These are phyloP conservation scores for Ashbya aceris DNA, from an alignment of 1,139 yeast genomes.

Conservation along the genomic window DNA sequence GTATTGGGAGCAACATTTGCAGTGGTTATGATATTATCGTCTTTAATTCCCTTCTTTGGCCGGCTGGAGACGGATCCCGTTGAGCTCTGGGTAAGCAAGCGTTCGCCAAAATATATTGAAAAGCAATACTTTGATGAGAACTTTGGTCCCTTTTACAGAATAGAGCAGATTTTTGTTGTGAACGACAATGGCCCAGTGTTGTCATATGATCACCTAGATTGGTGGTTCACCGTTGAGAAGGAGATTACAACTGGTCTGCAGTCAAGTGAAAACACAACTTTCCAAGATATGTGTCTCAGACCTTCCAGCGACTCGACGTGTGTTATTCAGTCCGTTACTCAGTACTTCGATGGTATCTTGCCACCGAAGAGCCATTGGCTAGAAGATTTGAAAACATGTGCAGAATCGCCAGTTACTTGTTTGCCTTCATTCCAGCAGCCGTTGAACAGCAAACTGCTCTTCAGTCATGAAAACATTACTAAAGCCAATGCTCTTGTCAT, in stretches of 20 bases:
- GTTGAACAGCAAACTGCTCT: constrained; percentile 56
- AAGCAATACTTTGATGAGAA: constrained; percentile 62
- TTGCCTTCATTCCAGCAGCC: constrained; percentile 90
- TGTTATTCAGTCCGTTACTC: constrained; percentile 84
- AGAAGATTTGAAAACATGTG: constrained; percentile 45
- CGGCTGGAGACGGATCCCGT: constrained; percentile 72
- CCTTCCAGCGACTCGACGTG: constrained; percentile 69
- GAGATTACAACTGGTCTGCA: constrained; percentile 35
- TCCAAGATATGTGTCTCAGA: constrained; percentile 72
- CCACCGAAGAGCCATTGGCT: constrained; percentile 51
- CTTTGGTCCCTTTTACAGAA: constrained; percentile 88
- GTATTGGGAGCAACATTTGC: constrained; percentile 42
- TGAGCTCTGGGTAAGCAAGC: constrained; percentile 80
- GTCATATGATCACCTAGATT: constrained; percentile 56
- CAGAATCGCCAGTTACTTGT: constrained; percentile 79
- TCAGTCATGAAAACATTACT: constrained; percentile 54
- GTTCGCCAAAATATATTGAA: constrained; percentile 62
- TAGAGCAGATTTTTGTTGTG: constrained; percentile 74
- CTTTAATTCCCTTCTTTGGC: constrained; percentile 44
- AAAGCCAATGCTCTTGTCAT: constrained; percentile 64
- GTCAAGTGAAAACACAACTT: constrained; percentile 27
- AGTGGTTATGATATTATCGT: constrained; percentile 39
- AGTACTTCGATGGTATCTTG: constrained; percentile 68
- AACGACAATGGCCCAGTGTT: constrained; percentile 57
- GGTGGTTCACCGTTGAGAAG: constrained; percentile 82